phyloP scores from a whole-genome alignment of 352 stramenopile species.

The Blastocystis sp. region DNA sequence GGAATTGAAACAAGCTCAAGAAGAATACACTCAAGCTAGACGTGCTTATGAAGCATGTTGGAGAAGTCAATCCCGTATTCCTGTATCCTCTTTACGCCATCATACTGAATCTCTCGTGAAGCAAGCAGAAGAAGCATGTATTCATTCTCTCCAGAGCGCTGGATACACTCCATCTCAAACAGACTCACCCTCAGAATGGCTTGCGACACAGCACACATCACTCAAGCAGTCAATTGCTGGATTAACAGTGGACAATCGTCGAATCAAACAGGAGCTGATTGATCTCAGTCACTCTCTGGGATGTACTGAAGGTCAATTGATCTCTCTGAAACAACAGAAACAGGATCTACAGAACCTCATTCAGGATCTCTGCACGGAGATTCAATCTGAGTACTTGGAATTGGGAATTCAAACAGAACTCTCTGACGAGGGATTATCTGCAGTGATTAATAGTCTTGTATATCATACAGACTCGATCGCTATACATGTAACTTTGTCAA shows the following conservation, averaged over 20 bases:
- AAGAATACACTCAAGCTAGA: background rate
- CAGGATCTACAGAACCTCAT: slow-evolving; percentile 69
- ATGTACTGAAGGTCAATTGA: slow-evolving; percentile 54
- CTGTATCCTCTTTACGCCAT: background rate
- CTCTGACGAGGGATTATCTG: background rate
- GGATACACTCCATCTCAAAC: background rate
- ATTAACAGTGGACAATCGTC: slow-evolving; percentile 50
- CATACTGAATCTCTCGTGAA: background rate
- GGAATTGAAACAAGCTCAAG: background rate
- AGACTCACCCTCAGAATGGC: background rate
- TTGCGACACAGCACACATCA: background rate
- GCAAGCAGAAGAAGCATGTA: background rate
- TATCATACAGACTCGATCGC: background rate
- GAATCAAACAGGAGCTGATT: slow-evolving; percentile 70
- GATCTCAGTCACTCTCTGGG: slow-evolving; percentile 73
- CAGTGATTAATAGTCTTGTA: slow-evolving; percentile 3
- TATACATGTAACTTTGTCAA: background rate
- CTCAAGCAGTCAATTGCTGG: background rate
- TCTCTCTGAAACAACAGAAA: slow-evolving; percentile 72
- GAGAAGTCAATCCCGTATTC: background rate
- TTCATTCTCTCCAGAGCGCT: background rate
- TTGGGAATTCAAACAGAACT: slow-evolving; percentile 29
- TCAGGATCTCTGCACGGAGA: slow-evolving; percentile 70
- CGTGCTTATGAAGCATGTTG: background rate
- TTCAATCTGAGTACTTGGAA: slow-evolving; percentile 73